Evolutionary conservation across 2,329 filamentous ascomycete genomes (phyloP).

Genomic region (Nemania abortiva): DNA sequence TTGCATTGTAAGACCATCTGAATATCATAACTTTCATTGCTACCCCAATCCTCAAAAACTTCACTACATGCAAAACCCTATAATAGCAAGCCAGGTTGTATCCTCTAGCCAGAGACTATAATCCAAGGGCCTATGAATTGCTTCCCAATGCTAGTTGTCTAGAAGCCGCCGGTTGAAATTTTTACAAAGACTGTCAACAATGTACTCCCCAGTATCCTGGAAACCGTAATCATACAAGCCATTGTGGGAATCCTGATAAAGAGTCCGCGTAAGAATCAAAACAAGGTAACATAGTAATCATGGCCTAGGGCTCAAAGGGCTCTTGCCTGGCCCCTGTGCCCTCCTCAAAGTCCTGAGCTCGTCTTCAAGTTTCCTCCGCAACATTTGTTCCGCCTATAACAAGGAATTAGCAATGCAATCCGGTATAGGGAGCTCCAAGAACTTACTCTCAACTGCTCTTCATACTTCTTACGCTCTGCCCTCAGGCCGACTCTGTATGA

Average conservation of each 20-base stretch:
- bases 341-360: conserved; percentile 50
- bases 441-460: conserved; percentile 53
- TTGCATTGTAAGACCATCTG: conserved; percentile 3
- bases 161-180: conserved; percentile 31
- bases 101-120: conserved; percentile 33
- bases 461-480: conserved; percentile 53
- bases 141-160: conserved; percentile 37
- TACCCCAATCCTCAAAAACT: conserved; percentile 10
- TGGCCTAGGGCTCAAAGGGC: conserved; percentile 43
- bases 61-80: conserved; percentile 28
- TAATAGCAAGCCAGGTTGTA: conserved; percentile 11
- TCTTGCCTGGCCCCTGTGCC: conserved; percentile 49
- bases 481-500: conserved; percentile 51
- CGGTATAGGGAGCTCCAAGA: neutral
- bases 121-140: conserved; percentile 31
- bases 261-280: conserved; percentile 27
- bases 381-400: conserved; percentile 50
- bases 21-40: conserved; percentile 34
- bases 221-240: conserved; percentile 34
- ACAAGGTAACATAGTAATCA: conserved; percentile 25
- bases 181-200: conserved; percentile 34
- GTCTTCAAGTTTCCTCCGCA: conserved; percentile 51
- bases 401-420: conserved; percentile 36
- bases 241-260: conserved; percentile 1
- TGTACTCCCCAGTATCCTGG: conserved; percentile 31